A percentile compares a stretch with the other conserved stretches of the same genome.
Conservation (phyloP, 202 grass and related monocot genomes). For the Panicum hallii region DNA sequence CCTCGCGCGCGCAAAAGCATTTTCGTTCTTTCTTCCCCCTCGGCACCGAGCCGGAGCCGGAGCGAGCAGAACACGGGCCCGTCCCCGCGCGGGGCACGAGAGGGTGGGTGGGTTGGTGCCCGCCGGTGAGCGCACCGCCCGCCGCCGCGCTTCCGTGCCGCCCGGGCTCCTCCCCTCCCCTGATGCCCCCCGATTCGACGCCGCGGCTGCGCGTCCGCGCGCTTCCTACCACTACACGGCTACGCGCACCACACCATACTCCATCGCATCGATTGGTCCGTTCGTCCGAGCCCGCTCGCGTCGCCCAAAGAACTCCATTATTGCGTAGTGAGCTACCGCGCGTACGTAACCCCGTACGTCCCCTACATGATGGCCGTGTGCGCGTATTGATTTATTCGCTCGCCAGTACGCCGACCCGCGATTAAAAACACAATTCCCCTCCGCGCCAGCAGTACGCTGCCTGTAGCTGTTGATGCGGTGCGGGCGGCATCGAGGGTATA, state of each 20-base stretch:
- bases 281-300: background rate
- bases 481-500: background rate
- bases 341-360: constrained; percentile 22
- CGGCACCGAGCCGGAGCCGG: constrained; percentile 7
- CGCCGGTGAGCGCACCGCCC: background rate
- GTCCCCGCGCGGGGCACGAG: constrained; percentile 21
- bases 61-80: background rate
- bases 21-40: background rate
- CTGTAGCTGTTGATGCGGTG: background rate
- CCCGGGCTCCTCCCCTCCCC: background rate
- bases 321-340: constrained; percentile 7
- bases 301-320: background rate
- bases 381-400: background rate
- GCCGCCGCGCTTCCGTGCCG: background rate
- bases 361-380: background rate
- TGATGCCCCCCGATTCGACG: background rate
- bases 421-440: background rate
- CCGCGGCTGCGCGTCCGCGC: background rate
- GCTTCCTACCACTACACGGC: background rate
- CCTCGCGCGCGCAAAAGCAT: background rate
- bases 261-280: background rate
- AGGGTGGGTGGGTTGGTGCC: background rate
- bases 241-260: background rate
- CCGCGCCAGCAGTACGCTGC: background rate
- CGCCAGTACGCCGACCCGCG: background rate